phyloP scores from a whole-genome alignment of 306 rosid species.

The Sphenostylis stenocarpa region DNA sequence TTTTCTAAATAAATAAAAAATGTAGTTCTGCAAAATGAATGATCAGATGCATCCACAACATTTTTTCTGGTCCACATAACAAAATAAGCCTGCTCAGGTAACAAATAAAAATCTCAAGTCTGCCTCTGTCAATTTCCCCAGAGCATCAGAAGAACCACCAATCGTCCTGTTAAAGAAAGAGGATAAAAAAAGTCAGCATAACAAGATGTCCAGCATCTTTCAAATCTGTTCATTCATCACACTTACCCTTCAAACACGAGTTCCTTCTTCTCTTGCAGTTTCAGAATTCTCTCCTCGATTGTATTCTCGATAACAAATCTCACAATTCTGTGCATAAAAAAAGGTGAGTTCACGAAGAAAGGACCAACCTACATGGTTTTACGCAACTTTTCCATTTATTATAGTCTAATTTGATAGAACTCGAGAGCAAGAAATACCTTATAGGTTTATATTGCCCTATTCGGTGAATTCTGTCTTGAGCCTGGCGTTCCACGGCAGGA shows the following conservation, averaged over 20 bases:
- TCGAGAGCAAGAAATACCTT: constrained; percentile 51
- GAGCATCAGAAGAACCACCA: constrained; percentile 73
- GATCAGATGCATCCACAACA: neutral
- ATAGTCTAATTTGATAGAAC: neutral
- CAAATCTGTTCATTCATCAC: neutral
- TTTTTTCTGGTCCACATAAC: neutral
- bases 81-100: constrained; percentile 34
- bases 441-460: constrained; percentile 94
- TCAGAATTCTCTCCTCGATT: constrained; percentile 92
- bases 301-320: constrained; percentile 88
- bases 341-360: constrained; percentile 12
- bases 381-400: neutral
- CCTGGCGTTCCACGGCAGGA: constrained; percentile 94
- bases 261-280: constrained; percentile 89
- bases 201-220: constrained; percentile 19
- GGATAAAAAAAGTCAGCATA: neutral
- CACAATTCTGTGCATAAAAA: constrained; percentile 55
- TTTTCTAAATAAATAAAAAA: neutral
- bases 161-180: constrained; percentile 56
- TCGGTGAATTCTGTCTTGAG: constrained; percentile 94
- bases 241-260: constrained; percentile 89
- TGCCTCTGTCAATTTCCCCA: constrained; percentile 68
- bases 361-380: neutral
- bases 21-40: neutral
- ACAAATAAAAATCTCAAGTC: constrained; percentile 70